Conservation (phyloP, 2,329 filamentous ascomycete genomes). For the Microdochium nivale region DNA sequence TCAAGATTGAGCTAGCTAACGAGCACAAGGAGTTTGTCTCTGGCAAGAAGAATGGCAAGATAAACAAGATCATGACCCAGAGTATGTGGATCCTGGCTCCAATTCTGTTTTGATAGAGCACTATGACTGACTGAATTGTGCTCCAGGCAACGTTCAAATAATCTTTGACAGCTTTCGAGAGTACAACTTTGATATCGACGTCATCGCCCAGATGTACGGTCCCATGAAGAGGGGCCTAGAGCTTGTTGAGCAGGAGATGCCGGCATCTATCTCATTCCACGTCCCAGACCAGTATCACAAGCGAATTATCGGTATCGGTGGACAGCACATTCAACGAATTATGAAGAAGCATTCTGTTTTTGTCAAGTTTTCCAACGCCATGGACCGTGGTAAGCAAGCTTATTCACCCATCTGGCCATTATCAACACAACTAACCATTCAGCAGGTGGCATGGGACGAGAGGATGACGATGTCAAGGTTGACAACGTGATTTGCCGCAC, state of each 20-base stretch:
- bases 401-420: background rate
- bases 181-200: slow-evolving; percentile 99
- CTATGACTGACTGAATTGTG: slow-evolving; percentile 14
- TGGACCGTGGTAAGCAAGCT: slow-evolving; percentile 66
- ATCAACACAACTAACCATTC: slow-evolving; percentile 16
- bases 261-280: slow-evolving; percentile 97
- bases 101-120: slow-evolving; percentile 1
- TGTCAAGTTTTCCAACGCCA: slow-evolving; percentile 98
- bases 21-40: slow-evolving; percentile 99
- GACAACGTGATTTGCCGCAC: slow-evolving; percentile 99
- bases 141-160: slow-evolving; percentile 81
- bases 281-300: slow-evolving; percentile 99
- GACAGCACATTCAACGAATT: slow-evolving; percentile 97
- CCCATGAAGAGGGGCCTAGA: slow-evolving; percentile 88
- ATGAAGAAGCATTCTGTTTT: slow-evolving; percentile 99
- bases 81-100: slow-evolving; percentile 41
- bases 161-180: slow-evolving; percentile 99
- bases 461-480: slow-evolving; percentile 96
- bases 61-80: slow-evolving; percentile 99
- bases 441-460: slow-evolving; percentile 67
- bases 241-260: slow-evolving; percentile 98
- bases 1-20: slow-evolving; percentile 97
- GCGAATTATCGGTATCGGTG: slow-evolving; percentile 96
- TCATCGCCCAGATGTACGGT: slow-evolving; percentile 85
- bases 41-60: slow-evolving; percentile 99